Evolutionary conservation across 169 alveolate genomes (phyloP).

Genomic region (Babesia sp.): DNA sequence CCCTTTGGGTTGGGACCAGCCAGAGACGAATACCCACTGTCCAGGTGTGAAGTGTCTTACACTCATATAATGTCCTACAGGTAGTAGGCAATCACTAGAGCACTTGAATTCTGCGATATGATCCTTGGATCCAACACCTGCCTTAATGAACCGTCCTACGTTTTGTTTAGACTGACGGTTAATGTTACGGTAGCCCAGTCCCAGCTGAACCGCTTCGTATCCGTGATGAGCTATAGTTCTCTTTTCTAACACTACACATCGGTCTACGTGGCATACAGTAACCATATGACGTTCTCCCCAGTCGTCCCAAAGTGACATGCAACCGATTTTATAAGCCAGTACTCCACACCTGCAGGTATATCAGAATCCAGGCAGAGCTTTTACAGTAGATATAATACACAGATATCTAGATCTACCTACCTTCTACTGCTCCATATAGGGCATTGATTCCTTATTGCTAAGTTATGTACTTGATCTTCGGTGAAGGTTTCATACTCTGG

Average conservation of each 20-base stretch:
- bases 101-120: conserved; percentile 82
- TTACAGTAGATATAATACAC: neutral
- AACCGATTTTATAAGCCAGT: conserved; percentile 83
- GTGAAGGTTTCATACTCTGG: conserved; percentile 62
- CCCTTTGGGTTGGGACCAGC: conserved; percentile 83
- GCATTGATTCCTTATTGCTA: conserved; percentile 20
- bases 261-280: conserved; percentile 81
- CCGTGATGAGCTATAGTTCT: conserved; percentile 81
- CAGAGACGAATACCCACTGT: conserved; percentile 84
- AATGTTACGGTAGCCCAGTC: conserved; percentile 79
- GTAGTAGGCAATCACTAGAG: conserved; percentile 84
- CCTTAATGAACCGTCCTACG: conserved; percentile 76
- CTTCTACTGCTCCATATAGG: conserved; percentile 67
- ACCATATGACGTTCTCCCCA: conserved; percentile 87
- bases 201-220: conserved; percentile 85
- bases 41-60: conserved; percentile 87
- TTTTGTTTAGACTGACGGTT: conserved; percentile 76
- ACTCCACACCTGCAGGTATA: conserved; percentile 76
- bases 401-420: conserved; percentile 7
- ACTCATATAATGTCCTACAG: conserved; percentile 82
- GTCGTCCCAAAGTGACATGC: conserved; percentile 87
- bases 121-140: conserved; percentile 78
- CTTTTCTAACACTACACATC: conserved; percentile 81
- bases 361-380: too few species aligned
- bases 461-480: conserved; percentile 27